phyloP scores from a whole-genome alignment of 176 grass and related monocot species.

The Avena insularis region DNA sequence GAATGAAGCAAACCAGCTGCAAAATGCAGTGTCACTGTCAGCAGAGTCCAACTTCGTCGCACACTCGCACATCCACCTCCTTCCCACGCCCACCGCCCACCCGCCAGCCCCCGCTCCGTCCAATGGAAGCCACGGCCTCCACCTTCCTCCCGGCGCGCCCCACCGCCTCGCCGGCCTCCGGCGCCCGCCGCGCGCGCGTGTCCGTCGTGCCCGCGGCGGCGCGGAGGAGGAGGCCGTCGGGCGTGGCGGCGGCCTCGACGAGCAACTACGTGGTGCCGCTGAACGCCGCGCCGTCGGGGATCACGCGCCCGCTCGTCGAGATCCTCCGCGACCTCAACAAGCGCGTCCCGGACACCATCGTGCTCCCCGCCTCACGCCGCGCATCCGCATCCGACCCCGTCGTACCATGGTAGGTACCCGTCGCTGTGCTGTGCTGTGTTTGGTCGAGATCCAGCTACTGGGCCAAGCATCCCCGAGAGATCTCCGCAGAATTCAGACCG shows the following conservation, averaged over 20 bases:
- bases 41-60: neutral
- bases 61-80: neutral
- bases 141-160: constrained; percentile 33
- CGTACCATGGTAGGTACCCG: constrained; percentile 57
- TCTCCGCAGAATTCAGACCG: neutral
- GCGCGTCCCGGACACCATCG: constrained; percentile 83
- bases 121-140: constrained; percentile 59
- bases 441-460: neutral
- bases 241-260: constrained; percentile 35
- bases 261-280: constrained; percentile 79
- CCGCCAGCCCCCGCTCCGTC: neutral
- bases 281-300: constrained; percentile 68
- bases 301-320: constrained; percentile 85
- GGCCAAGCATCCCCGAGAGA: neutral
- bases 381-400: constrained; percentile 48
- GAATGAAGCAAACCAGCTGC: neutral
- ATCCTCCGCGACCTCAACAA: constrained; percentile 97
- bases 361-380: constrained; percentile 45
- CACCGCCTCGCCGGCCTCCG: neutral
- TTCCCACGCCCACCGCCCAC: too few relatives aligned
- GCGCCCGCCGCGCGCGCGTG: constrained; percentile 1
- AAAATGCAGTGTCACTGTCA: neutral
- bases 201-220: neutral
- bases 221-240: neutral
- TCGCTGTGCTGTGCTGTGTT: neutral